Base-by-base conservation (phyloP, 495 filamentous ascomycete species). In the Paragyromitra xinjiangensis region DNA sequence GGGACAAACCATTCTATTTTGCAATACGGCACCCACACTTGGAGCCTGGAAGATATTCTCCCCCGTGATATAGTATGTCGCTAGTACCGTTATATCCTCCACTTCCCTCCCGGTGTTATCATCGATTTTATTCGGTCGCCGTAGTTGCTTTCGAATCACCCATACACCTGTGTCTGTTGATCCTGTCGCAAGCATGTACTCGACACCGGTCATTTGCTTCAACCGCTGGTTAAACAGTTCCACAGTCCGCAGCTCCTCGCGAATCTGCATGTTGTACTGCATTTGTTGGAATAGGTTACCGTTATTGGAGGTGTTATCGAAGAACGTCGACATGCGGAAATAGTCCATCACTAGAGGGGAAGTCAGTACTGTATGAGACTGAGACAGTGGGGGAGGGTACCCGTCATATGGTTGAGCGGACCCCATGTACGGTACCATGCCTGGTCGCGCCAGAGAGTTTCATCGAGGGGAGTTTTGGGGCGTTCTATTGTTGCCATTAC, bases 21-120 rank as follows among this genome's bases (percentile, higher is more conserved):
- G 89, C 12, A 99, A 81, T 0, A 97, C 87, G 81, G 94, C 93
- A 1, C 88, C 89, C 12, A 97, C 84, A 0, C 89, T 90, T 0
- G 96, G 94, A 7, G 95, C 94, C 91, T 94, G 93, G 81, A 94
- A 97, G 55, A 98, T 90, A 77, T 92, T 91, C 79, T 93, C 92
- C 1, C 92, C 93, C 2, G 95, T 87, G 11, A 97, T 87, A 79
- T 92, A 98, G 80, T 95, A 98, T 1, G 90, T 89, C n/a, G 88
- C 87, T 22, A 94, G 86, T 12, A 96, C 87, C 4, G 84, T 88
- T 14, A 97, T 86, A 80, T 94, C 90, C 74, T 91, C 89, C 77
- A 82, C 85, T 75, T 82, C 86, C 11, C 61, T 62, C 11, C 79
- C 79, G 0, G 84, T 88, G 24, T 97, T 86, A 76, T 94, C 90